Evolutionary conservation across 768 basidiomycete species (phyloP).

Genomic region (Psilocybe cubensis): DNA sequence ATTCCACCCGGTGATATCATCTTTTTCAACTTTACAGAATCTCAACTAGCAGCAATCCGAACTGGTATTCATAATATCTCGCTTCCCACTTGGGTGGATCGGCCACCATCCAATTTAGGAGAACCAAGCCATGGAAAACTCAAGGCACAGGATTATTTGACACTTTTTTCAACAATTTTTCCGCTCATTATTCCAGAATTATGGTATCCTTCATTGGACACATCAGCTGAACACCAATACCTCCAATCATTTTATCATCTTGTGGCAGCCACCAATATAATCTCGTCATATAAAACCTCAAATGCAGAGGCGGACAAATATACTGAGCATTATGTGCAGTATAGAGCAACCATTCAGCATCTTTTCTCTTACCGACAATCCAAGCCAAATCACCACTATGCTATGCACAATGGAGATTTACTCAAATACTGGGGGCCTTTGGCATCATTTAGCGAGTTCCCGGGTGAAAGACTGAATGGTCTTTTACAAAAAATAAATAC

Average conservation of each 20-base stretch:
- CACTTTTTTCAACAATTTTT: slow-evolving; percentile 29
- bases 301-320: slow-evolving; percentile 25
- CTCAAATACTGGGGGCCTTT: slow-evolving; percentile 36
- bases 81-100: slow-evolving; percentile 23
- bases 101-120: slow-evolving; percentile 34
- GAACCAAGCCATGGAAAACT: slow-evolving; percentile 35
- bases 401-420: slow-evolving; percentile 31
- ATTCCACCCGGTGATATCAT: not conserved
- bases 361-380: slow-evolving; percentile 24
- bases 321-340: slow-evolving; percentile 22
- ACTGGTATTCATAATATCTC: slow-evolving; percentile 22
- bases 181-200: slow-evolving; percentile 32
- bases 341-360: slow-evolving; percentile 18
- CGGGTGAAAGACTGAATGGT: slow-evolving; percentile 35
- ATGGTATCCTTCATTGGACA: slow-evolving; percentile 19
- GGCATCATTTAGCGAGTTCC: slow-evolving; percentile 30
- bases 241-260: slow-evolving; percentile 26
- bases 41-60: slow-evolving; percentile 14
- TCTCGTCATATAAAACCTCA: slow-evolving; percentile 24
- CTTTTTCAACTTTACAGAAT: slow-evolving; percentile 15
- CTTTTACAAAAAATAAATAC: slow-evolving; percentile 25
- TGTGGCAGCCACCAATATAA: slow-evolving; percentile 28
- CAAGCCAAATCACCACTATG: slow-evolving; percentile 37
- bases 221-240: not conserved
- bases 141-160: slow-evolving; percentile 32